A percentile compares a stretch with the other conserved stretches of the same genome.
phyloP scores from a whole-genome alignment of 2,329 filamentous ascomycete species.

The Calonectria pseudoreteaudii region DNA sequence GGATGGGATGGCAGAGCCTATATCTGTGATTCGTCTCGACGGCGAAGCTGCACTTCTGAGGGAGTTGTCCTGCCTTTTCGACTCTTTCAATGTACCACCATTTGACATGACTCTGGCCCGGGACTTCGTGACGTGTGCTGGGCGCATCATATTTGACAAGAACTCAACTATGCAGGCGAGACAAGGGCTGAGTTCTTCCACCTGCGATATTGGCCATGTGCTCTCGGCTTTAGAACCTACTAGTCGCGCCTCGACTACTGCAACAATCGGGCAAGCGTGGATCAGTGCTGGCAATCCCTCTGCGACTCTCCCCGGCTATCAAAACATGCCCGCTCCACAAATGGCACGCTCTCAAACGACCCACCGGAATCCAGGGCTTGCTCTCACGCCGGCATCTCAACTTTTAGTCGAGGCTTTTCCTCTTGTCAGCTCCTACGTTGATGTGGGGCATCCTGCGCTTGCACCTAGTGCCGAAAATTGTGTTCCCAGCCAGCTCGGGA shows the following conservation, averaged over 20 bases:
- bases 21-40: neutral
- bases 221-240: neutral
- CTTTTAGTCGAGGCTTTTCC: rapidly evolving
- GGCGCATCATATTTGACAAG: neutral
- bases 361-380: rapidly evolving
- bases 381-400: neutral
- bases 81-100: neutral
- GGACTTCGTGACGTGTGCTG: neutral
- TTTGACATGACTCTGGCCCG: neutral
- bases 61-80: neutral
- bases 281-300: no score
- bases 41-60: neutral
- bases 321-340: neutral
- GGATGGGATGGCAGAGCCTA: neutral
- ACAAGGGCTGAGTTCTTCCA: neutral
- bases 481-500: neutral
- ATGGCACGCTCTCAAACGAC: neutral
- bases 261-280: rapidly evolving
- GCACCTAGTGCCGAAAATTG: neutral
- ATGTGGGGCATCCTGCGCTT: neutral
- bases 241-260: neutral
- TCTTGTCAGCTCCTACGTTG: neutral
- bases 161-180: neutral
- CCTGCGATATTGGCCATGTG: neutral
- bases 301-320: no score